These are phyloP conservation scores for Arctium lappa DNA, from an alignment of 129 eudicot species.

Conservation along the genomic window DNA sequence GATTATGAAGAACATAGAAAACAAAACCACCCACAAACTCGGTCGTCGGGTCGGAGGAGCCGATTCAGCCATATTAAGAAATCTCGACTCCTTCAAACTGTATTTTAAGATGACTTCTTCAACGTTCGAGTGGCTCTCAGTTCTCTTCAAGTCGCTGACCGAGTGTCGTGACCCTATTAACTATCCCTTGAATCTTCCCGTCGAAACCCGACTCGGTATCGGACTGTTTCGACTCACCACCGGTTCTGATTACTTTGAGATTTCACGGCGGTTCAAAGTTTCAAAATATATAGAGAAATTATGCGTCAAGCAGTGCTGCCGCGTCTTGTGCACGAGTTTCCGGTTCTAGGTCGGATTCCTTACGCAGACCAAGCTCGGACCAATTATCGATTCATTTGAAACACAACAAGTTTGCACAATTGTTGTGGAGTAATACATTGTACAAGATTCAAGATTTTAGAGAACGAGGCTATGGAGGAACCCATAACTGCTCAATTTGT, in stretches of 20 bases:
- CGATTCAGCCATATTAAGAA: constrained; percentile 39
- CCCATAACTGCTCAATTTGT: constrained; percentile 64
- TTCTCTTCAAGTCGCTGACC: constrained; percentile 72
- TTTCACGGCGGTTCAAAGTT: constrained; percentile 50
- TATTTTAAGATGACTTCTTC: constrained; percentile 57
- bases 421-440: constrained; percentile 72
- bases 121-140: constrained; percentile 75
- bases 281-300: constrained; percentile 52
- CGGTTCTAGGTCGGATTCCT: constrained; percentile 89
- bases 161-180: constrained; percentile 87
- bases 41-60: constrained; percentile 11
- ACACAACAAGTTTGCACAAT: constrained; percentile 61
- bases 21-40: constrained; percentile 1
- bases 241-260: constrained; percentile 53
- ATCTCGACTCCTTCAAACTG: constrained; percentile 50
- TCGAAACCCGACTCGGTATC: constrained; percentile 62
- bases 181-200: constrained; percentile 53
- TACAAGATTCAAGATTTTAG: constrained; percentile 34
- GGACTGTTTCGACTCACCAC: constrained; percentile 70
- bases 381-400: constrained; percentile 40
- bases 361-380: constrained; percentile 37
- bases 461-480: constrained; percentile 12
- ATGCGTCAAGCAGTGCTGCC: constrained; percentile 69
- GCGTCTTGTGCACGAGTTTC: constrained; percentile 80
- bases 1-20: too few relatives aligned